Evolutionary conservation across 2,329 filamentous ascomycete species (phyloP).

Genomic region (Colletotrichum lindemuthianum): DNA sequence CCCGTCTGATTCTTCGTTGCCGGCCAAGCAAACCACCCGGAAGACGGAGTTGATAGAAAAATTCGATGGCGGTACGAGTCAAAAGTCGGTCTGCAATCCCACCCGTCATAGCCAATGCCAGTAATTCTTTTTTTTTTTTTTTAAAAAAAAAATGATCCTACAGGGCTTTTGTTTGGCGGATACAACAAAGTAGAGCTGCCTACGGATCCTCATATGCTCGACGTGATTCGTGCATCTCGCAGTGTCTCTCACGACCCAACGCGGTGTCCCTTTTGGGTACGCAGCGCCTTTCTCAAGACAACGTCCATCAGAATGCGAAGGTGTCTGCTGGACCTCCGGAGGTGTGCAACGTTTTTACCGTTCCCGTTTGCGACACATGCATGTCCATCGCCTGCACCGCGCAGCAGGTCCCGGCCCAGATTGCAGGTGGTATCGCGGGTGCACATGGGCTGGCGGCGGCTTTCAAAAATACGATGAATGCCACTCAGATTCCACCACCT

Average conservation of each 20-base stretch:
- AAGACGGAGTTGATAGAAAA: slow-evolving; percentile 7
- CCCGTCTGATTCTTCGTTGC: neutral
- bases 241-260: slow-evolving; percentile 27
- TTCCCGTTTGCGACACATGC: slow-evolving; percentile 23
- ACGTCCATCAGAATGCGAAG: slow-evolving; percentile 26
- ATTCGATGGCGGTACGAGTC: slow-evolving; percentile 12
- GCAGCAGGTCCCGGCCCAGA: slow-evolving; percentile 26
- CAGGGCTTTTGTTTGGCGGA: slow-evolving; percentile 8
- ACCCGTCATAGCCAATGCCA: neutral
- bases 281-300: slow-evolving; percentile 28
- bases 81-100: slow-evolving; percentile 33
- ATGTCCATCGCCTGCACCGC: slow-evolving; percentile 31
- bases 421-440: slow-evolving; percentile 6
- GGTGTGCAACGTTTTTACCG: slow-evolving; percentile 14
- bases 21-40: neutral
- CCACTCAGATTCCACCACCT: slow-evolving; percentile 8
- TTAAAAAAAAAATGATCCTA: slow-evolving; percentile 9
- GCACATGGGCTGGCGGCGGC: slow-evolving; percentile 12
- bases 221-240: slow-evolving; percentile 34
- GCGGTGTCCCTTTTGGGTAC: slow-evolving; percentile 28
- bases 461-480: slow-evolving; percentile 11
- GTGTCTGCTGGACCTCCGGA: slow-evolving; percentile 5
- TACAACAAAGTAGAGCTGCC: slow-evolving; percentile 12
- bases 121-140: no score
- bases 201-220: slow-evolving; percentile 14